A percentile compares a stretch with the other conserved stretches of the same genome.
Evolutionary conservation across 768 basidiomycete genomes (phyloP).

Genomic region (Botryobasidium botryosum): DNA sequence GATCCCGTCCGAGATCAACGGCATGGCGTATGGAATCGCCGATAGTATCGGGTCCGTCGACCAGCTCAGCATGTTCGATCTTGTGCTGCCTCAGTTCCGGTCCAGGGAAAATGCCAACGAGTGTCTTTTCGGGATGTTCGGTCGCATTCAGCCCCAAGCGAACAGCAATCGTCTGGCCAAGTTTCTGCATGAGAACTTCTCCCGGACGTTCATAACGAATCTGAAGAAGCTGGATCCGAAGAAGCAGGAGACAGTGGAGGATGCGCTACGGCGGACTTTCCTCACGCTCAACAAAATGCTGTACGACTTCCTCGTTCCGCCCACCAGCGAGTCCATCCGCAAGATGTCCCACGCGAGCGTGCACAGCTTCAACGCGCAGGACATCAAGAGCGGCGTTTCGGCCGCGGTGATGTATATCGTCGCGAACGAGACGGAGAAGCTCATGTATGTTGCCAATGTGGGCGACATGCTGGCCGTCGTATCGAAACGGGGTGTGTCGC

Average conservation of each 20-base stretch:
- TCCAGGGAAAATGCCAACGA: slow-evolving; percentile 55
- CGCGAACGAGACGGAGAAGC: slow-evolving; percentile 30
- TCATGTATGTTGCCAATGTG: slow-evolving; percentile 75
- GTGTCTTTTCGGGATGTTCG: slow-evolving; percentile 94
- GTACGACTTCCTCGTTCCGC: slow-evolving; percentile 40
- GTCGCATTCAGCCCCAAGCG: slow-evolving; percentile 42
- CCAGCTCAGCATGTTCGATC: slow-evolving; percentile 75
- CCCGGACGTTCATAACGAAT: slow-evolving; percentile 41
- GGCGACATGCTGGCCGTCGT: slow-evolving; percentile 81
- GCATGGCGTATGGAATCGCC: slow-evolving; percentile 91
- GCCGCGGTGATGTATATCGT: slow-evolving; percentile 76
- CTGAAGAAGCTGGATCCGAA: slow-evolving; percentile 31
- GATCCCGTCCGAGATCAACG: slow-evolving; percentile 71
- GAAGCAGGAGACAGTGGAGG: slow-evolving; percentile 35
- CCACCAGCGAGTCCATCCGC: slow-evolving; percentile 23
- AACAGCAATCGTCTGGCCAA: slow-evolving; percentile 33
- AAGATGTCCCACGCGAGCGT: slow-evolving; percentile 57
- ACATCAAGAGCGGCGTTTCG: slow-evolving; percentile 54
- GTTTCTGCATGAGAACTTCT: slow-evolving; percentile 70
- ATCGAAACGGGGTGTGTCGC: slow-evolving; percentile 55
- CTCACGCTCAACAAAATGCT: slow-evolving; percentile 68
- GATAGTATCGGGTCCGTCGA: slow-evolving; percentile 74
- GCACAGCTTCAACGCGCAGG: slow-evolving; percentile 22
- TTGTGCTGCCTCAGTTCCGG: slow-evolving; percentile 77
- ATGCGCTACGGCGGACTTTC: slow-evolving; percentile 79